These are phyloP conservation scores for Exobasidium cylindrosporum DNA, from an alignment of 1,284 basidiomycete genomes.

Conservation along the genomic window DNA sequence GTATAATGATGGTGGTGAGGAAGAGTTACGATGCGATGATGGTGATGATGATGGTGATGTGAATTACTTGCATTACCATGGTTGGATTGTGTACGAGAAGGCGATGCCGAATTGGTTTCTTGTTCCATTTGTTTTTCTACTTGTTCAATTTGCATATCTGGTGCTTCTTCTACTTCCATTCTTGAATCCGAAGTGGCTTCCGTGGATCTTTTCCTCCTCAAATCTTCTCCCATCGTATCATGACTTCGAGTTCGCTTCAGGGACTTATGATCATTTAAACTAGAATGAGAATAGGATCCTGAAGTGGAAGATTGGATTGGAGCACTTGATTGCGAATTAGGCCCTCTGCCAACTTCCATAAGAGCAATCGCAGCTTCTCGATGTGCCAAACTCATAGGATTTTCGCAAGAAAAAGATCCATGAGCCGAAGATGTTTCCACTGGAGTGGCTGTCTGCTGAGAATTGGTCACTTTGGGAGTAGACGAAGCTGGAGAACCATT, in stretches of 20 bases:
- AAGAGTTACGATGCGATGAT: conserved; percentile 23
- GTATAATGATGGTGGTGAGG: conserved; percentile 38
- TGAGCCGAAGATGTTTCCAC: neutral
- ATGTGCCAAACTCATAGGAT: conserved; percentile 19
- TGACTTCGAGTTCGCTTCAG: neutral
- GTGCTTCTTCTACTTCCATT: neutral
- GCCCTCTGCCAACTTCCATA: conserved; percentile 36
- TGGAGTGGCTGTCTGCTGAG: neutral
- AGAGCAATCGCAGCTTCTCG: conserved; percentile 51
- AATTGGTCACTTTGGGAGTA: neutral
- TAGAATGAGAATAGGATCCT: neutral
- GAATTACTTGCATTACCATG: conserved; percentile 11
- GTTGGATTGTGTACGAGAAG: conserved; percentile 16
- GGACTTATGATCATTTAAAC: conserved; percentile 2
- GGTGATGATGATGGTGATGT: conserved; percentile 22
- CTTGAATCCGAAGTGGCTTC: neutral
- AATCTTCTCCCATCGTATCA: neutral
- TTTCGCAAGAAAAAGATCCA: neutral
- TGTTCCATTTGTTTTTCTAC: neutral
- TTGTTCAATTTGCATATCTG: neutral
- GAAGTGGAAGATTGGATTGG: neutral
- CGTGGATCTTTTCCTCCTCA: neutral
- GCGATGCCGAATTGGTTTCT: neutral
- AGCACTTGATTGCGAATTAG: neutral
- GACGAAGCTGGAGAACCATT: neutral